These are phyloP conservation scores for Penicillium paxilli DNA, from an alignment of 495 filamentous ascomycete species.

Conservation along the genomic window DNA sequence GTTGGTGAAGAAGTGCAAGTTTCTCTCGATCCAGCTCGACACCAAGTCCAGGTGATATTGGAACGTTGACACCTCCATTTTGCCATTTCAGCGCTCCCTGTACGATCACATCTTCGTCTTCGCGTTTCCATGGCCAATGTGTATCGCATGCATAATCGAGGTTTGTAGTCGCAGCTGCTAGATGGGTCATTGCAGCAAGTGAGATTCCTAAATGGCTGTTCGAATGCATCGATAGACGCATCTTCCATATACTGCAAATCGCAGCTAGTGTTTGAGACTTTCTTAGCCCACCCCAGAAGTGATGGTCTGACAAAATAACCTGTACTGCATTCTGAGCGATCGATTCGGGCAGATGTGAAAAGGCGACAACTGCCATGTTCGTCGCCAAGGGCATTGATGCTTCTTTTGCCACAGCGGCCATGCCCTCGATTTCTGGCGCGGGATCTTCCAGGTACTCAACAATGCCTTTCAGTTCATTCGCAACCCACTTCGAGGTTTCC, in stretches of 20 bases:
- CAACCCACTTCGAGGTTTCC: neutral
- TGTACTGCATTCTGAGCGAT: conserved; percentile 1
- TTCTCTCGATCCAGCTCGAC: conserved; percentile 4
- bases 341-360: neutral
- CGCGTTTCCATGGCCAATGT: conserved; percentile 8
- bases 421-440: neutral
- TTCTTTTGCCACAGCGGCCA: conserved; percentile 1
- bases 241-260: conserved; percentile 1
- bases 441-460: conserved; percentile 4
- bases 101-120: conserved; percentile 4
- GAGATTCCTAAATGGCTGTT: conserved; percentile 1
- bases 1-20: neutral
- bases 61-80: neutral
- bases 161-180: conserved; percentile 3
- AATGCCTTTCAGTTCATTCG: neutral
- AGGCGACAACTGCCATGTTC: conserved; percentile 5
- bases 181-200: conserved; percentile 4
- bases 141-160: conserved; percentile 7
- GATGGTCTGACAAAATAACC: conserved; percentile 1
- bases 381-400: conserved; percentile 2
- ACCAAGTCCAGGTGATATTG: neutral
- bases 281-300: conserved; percentile 1
- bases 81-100: neutral
- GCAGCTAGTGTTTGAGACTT: conserved; percentile 2
- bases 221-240: conserved; percentile 1